Evolutionary conservation across 2,329 filamentous ascomycete genomes (phyloP), one percentile per base, ranked within the genome.

Genomic region (Monilinia laxa): DNA sequence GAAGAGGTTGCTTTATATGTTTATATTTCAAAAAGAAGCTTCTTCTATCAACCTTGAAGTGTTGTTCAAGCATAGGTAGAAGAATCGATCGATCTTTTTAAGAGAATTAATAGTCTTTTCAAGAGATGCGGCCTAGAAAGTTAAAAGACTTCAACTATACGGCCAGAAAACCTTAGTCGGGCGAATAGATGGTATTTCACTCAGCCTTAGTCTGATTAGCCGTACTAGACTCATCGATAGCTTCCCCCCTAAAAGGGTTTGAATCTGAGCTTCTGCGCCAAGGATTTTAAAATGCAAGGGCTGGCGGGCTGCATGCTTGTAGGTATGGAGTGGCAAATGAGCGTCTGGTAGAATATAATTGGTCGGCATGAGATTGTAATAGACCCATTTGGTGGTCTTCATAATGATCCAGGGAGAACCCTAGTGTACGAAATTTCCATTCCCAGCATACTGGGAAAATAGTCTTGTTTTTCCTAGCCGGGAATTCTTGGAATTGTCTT

Each of bases 141-240:
- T 25, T 47, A 55, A 38, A 55, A 57, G 25, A 38, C 62, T 42
- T 42, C 51, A 23, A 55, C 12, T 42, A 18, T 40, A 7, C 10
- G 35, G 25, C 25, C 20, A 47, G 18, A 60, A 11, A 35, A 5
- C 6, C 45, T 60, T 35, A n/a, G 57, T 60, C 20, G 57, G 42
- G 57, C 57, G 28, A 59, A 49, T 35, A 11, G 28, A 38, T 11
- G 28, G 45, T 38, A 51, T 31, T 54, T 54, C 47, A 53, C 40
- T 65, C 64, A 65, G 64, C 64, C 64, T 65, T 65, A 54, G 49
- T 56, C 58, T 54, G 20, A 65, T 65, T 53, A 45, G 51, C 11
- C 49, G 57, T 35, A 35, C 57, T 49, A 40, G 45, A 62, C 58
- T 23, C n/a, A 2, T 60, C 58, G 58, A 60, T 60, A 10, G 42